Evolutionary conservation across 441 rosid species (phyloP).

Genomic region (Adansonia rubrostipa): DNA sequence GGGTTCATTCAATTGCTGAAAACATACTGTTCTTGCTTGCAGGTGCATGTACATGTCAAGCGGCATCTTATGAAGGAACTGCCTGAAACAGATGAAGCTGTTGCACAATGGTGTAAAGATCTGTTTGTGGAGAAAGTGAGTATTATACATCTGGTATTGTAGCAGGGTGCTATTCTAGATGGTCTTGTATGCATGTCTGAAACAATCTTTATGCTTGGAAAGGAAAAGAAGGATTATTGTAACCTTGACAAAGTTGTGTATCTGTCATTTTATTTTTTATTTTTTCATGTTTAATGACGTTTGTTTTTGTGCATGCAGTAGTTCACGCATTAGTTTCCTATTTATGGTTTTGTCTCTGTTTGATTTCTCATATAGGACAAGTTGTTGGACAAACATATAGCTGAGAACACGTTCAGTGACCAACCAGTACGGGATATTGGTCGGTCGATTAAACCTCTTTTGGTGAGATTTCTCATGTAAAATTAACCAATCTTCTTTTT

Average conservation of each 20-base stretch:
- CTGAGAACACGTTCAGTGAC: constrained; percentile 76
- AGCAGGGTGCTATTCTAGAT: constrained; percentile 11
- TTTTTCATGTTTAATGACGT: constrained; percentile 2
- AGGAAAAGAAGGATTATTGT: background rate
- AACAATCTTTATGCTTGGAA: background rate
- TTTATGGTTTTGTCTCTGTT: constrained; percentile 22
- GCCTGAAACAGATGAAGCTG: constrained; percentile 87
- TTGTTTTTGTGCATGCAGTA: constrained; percentile 8
- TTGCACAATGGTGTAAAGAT: constrained; percentile 99
- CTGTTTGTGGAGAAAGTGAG: constrained; percentile 80
- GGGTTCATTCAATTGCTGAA: constrained; percentile 14
- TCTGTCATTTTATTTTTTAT: background rate
- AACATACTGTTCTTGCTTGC: constrained; percentile 33
- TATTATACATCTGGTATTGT: constrained; percentile 5
- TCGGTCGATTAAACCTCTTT: constrained; percentile 76
- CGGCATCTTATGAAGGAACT: constrained; percentile 82
- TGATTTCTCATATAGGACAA: constrained; percentile 57
- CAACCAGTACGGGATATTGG: constrained; percentile 73
- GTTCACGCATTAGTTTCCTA: constrained; percentile 1
- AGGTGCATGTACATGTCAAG: constrained; percentile 85
- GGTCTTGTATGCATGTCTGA: background rate
- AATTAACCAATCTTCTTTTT: background rate
- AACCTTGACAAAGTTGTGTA: background rate
- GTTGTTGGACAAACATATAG: constrained; percentile 81
- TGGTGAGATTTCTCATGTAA: constrained; percentile 51